phyloP scores from a whole-genome alignment of 2,329 filamentous ascomycete species.

The Cylindrodendrum hubeiense region DNA sequence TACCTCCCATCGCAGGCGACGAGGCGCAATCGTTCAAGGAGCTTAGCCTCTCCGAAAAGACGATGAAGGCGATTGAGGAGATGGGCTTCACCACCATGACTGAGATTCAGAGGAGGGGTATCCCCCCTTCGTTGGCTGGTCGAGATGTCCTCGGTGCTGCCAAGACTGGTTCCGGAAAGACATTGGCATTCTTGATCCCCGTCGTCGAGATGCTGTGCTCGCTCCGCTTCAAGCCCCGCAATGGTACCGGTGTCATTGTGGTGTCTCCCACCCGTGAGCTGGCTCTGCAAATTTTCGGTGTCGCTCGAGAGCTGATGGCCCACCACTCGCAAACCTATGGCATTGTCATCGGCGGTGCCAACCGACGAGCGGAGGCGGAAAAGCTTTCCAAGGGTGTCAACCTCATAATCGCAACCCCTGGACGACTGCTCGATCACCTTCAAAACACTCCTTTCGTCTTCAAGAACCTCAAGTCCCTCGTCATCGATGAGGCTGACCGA shows the following conservation, averaged over 20 bases:
- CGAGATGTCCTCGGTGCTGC: conserved; percentile 94
- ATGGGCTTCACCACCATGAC: conserved; percentile 98
- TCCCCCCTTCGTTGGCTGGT: conserved; percentile 89
- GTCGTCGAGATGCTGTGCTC: conserved; percentile 93
- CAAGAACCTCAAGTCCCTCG: conserved; percentile 91
- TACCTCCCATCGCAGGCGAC: conserved; percentile 65
- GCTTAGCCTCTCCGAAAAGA: conserved; percentile 88
- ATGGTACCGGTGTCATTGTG: conserved; percentile 91
- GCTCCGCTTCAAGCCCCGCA: conserved; percentile 93
- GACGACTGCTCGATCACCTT: conserved; percentile 91
- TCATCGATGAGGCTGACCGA: conserved; percentile 97
- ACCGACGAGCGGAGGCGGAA: conserved; percentile 89
- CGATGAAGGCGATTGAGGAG: conserved; percentile 85
- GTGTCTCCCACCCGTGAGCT: conserved; percentile 94
- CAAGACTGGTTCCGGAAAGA: conserved; percentile 97
- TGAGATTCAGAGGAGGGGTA: conserved; percentile 88
- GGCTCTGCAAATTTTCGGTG: conserved; percentile 95
- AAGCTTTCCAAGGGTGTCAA: conserved; percentile 97
- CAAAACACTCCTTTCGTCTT: conserved; percentile 93
- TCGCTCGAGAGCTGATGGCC: conserved; percentile 92
- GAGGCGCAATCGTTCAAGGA: conserved; percentile 82
- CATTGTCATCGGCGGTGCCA: conserved; percentile 96
- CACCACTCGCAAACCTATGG: conserved; percentile 95
- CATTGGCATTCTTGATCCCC: conserved; percentile 92
- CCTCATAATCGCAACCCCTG: conserved; percentile 92